Percentiles rank a stretch among this genome's conserved stretches.
phyloP scores from a whole-genome alignment of 345 rosid species.

The Jatropha curcas region DNA sequence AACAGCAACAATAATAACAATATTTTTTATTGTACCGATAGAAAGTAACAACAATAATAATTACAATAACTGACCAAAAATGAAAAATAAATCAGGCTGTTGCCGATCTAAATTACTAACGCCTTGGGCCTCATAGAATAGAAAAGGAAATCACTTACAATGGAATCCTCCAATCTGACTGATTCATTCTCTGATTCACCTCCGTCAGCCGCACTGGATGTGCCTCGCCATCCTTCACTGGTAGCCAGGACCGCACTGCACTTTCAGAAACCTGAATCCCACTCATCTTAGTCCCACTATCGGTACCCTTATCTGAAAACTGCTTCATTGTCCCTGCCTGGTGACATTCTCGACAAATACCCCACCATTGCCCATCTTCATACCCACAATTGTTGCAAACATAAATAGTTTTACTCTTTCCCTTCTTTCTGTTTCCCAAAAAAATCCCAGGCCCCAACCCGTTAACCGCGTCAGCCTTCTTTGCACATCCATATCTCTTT shows the following conservation, averaged over 20 bases:
- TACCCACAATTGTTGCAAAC: conserved; percentile 80
- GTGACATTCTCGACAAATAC: conserved; percentile 58
- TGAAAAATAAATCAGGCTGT: not conserved
- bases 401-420: conserved; percentile 45
- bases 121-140: not conserved
- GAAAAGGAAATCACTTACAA: conserved; percentile 45
- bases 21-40: no score
- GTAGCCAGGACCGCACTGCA: conserved; percentile 61
- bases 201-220: conserved; percentile 57
- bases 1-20: no score
- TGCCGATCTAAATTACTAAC: not conserved
- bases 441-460: conserved; percentile 25
- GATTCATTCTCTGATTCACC: conserved; percentile 61
- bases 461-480: conserved; percentile 12
- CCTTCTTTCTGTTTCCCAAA: conserved; percentile 46
- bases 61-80: no score
- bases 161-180: conserved; percentile 62
- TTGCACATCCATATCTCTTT: conserved; percentile 12
- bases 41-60: no score
- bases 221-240: conserved; percentile 41
- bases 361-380: conserved; percentile 93
- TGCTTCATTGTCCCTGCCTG: conserved; percentile 59
- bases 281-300: conserved; percentile 30
- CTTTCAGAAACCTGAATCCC: conserved; percentile 45
- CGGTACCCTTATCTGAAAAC: conserved; percentile 36